Evolutionary conservation across 352 stramenopile genomes (phyloP).

Genomic region (Pythium sp.): DNA sequence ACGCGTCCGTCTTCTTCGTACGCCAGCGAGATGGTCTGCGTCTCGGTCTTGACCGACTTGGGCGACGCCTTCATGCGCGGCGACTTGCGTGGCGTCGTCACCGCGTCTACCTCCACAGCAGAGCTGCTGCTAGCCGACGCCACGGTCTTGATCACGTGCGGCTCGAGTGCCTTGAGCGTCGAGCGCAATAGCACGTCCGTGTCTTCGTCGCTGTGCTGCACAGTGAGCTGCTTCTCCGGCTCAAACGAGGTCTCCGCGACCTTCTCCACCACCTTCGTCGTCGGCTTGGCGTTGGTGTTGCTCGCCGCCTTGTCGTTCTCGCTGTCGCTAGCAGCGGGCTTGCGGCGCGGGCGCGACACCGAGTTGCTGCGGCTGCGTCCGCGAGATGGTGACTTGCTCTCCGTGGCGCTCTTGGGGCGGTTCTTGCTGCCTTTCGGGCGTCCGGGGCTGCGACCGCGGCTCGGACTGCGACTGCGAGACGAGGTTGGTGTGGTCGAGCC

Average conservation of each 20-base stretch:
- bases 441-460: slow-evolving; percentile 40
- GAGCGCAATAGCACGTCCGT: slow-evolving; percentile 50
- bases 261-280: neutral
- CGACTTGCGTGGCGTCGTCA: slow-evolving; percentile 12
- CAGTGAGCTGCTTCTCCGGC: slow-evolving; percentile 20
- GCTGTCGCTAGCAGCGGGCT: neutral
- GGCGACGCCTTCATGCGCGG: slow-evolving; percentile 18
- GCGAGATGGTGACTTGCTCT: slow-evolving; percentile 32
- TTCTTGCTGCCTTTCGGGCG: slow-evolving; percentile 25
- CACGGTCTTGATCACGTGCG: slow-evolving; percentile 23
- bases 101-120: slow-evolving; percentile 4
- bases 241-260: slow-evolving; percentile 19
- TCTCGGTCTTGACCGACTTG: slow-evolving; percentile 17
- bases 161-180: slow-evolving; percentile 38
- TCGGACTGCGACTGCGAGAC: slow-evolving; percentile 35
- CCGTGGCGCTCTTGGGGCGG: slow-evolving; percentile 11
- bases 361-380: slow-evolving; percentile 68
- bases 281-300: slow-evolving; percentile 1
- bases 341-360: slow-evolving; percentile 33
- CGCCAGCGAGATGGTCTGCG: slow-evolving; percentile 39
- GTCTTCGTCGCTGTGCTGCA: slow-evolving; percentile 47
- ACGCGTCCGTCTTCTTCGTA: slow-evolving; percentile 42
- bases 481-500: slow-evolving; percentile 23
- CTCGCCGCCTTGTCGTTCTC: slow-evolving; percentile 6
- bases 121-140: neutral